Conservation (phyloP, 2,329 filamentous ascomycete species). For the Zopfia rhizophila region DNA sequence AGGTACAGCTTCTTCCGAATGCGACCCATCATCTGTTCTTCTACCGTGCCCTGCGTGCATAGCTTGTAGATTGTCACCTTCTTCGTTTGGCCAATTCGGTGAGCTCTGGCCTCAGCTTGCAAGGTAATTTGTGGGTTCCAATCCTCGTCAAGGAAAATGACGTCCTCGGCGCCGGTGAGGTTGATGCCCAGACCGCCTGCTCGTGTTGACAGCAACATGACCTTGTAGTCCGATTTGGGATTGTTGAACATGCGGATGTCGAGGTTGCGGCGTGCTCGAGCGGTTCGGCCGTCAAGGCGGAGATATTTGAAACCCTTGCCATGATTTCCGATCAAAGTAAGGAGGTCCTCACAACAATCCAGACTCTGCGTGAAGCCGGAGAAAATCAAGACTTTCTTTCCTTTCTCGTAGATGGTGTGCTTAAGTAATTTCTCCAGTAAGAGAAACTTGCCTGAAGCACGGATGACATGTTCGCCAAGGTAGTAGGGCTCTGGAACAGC, state of each 20-base stretch:
- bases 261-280: slow-evolving; percentile 61
- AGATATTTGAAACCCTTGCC: slow-evolving; percentile 57
- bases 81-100: slow-evolving; percentile 65
- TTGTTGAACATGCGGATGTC: slow-evolving; percentile 65
- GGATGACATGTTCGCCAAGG: slow-evolving; percentile 59
- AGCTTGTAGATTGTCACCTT: slow-evolving; percentile 67
- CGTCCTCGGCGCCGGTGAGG: slow-evolving; percentile 63
- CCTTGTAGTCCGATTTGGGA: slow-evolving; percentile 56
- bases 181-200: slow-evolving; percentile 68
- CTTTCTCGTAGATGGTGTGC: slow-evolving; percentile 60
- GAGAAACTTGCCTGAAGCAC: slow-evolving; percentile 66
- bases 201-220: slow-evolving; percentile 66
- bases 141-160: slow-evolving; percentile 67
- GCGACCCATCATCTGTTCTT: slow-evolving; percentile 67
- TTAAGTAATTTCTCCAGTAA: slow-evolving; percentile 63
- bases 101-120: slow-evolving; percentile 65
- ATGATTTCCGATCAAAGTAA: slow-evolving; percentile 56
- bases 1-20: slow-evolving; percentile 72
- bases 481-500: slow-evolving; percentile 59
- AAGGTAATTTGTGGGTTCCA: slow-evolving; percentile 66
- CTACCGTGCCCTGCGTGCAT: slow-evolving; percentile 66
- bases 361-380: slow-evolving; percentile 64
- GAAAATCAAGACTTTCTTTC: slow-evolving; percentile 68
- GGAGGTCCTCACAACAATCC: slow-evolving; percentile 63
- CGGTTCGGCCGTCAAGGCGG: slow-evolving; percentile 63